Base-by-base conservation (phyloP, 1,139 yeast genomes). In the Meyerozyma athensensis region DNA sequence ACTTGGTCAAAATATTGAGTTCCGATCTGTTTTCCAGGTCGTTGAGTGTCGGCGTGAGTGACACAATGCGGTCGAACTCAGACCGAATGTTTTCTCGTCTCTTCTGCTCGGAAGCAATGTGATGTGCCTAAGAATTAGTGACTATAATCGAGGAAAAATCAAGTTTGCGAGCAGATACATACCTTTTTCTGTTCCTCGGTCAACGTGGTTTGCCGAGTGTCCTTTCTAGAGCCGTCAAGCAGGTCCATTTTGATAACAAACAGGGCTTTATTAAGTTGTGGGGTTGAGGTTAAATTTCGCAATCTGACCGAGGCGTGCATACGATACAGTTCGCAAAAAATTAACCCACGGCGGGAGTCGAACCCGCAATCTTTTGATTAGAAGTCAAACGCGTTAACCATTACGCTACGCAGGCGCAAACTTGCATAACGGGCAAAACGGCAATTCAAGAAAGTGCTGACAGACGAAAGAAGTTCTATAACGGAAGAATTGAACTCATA, bases 51-150 rank as follows among this genome's bases (percentile, higher is more conserved):
- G 76, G 76, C 2, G 74, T 69, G 30, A 70, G 54, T 4, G 59
- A 49, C 9, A 70, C 76, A 16, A 70, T 66, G 38, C 60, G 61
- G 45, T 70, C 76, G 47, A 70, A 70, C 44, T 69, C 75, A 10
- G 72, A 59, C 32, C 76, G 56, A 26, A 70, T 70, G 43, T 70
- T 68, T 41, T 68, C 74, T 45, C 76, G 56, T 49, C 76, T 53
- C 44, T 68, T 69, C 45, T 70, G 75, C 44, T 70, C 76, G 1
- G 74, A 68, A n/a, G 74, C 75, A 13, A 70, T 70, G 43, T 70
- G 76, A 43, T 70, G 76, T 2, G 74, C 74, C 71, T 68, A 32
- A 9, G 24, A 33, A 49, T 33, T 33, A 33, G 39, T 32, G 7
- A 30, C 5, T 14, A 4, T 16, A 17, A 17, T 8, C 5, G 33